These are phyloP conservation scores for Ceratobasidium sp. DNA, from an alignment of 1,284 basidiomycete species.

Conservation along the genomic window DNA sequence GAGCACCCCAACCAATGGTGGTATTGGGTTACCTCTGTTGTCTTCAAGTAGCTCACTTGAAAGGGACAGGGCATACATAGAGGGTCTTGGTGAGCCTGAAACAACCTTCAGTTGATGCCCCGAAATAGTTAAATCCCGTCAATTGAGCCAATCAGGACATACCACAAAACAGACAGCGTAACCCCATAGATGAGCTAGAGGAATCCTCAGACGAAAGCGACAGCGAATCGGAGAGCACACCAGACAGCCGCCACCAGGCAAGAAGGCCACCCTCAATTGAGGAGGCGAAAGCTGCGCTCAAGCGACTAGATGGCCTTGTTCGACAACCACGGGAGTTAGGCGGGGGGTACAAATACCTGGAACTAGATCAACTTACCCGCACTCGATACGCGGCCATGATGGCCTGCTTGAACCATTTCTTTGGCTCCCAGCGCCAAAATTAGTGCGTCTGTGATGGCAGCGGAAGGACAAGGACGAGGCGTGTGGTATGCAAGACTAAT, in stretches of 20 bases:
- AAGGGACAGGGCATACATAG: too few species aligned
- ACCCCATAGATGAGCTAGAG: not conserved
- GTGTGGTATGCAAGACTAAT: not conserved
- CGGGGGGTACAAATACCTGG: not conserved
- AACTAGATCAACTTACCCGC: not conserved
- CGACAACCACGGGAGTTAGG: conserved; percentile 8
- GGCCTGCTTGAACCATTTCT: conserved; percentile 16
- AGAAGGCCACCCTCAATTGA: not conserved
- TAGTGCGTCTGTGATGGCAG: conserved; percentile 5
- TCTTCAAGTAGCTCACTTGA: not conserved
- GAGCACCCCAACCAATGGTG: too few species aligned
- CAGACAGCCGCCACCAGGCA: not conserved
- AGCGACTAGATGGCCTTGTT: not conserved
- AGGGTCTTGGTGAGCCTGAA: not conserved
- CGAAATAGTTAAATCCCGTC: not conserved
- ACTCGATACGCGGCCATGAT: conserved; percentile 1
- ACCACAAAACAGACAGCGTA: not conserved
- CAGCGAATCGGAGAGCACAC: not conserved
- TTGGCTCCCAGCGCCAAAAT: too few species aligned
- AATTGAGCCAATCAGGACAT: not conserved
- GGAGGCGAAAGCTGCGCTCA: conserved; percentile 1
- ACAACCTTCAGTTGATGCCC: not conserved
- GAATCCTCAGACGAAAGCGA: not conserved
- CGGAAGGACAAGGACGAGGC: not conserved
- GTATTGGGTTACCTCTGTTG: too few species aligned